Percentiles rank a stretch among this genome's conserved stretches.
phyloP scores from a whole-genome alignment of 768 basidiomycete species.

The Trametes gibbosa region DNA sequence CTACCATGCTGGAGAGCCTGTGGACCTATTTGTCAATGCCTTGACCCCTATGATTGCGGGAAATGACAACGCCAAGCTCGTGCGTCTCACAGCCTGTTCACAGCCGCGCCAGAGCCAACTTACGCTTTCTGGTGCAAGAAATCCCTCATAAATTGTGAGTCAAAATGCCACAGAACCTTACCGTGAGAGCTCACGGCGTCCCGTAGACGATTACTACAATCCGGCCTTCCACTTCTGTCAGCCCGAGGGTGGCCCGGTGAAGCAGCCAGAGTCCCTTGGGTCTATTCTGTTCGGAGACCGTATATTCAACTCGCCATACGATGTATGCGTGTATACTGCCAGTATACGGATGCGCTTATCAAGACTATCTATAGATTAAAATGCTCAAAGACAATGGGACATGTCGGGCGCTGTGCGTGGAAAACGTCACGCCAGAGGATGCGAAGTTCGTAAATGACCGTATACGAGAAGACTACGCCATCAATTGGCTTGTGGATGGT shows the following conservation, averaged over 20 bases:
- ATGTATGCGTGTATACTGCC: conserved; percentile 47
- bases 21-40: conserved; percentile 83
- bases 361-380: conserved; percentile 50
- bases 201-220: conserved; percentile 88
- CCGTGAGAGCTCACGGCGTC: not conserved
- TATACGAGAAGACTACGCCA: conserved; percentile 86
- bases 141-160: conserved; percentile 86
- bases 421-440: conserved; percentile 61
- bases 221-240: conserved; percentile 82
- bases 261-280: conserved; percentile 83
- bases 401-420: conserved; percentile 73
- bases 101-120: not conserved
- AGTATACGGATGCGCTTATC: not conserved
- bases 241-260: conserved; percentile 68
- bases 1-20: conserved; percentile 69
- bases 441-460: conserved; percentile 90
- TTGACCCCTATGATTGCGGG: conserved; percentile 81
- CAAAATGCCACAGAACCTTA: not conserved
- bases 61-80: conserved; percentile 69
- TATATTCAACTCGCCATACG: conserved; percentile 87
- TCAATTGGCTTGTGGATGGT: conserved; percentile 95
- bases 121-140: conserved; percentile 48
- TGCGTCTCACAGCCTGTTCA: conserved; percentile 35
- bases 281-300: conserved; percentile 97
- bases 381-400: conserved; percentile 77